These are phyloP conservation scores for Botrytis byssoidea DNA, from an alignment of 2,329 filamentous ascomycete genomes.

Conservation along the genomic window DNA sequence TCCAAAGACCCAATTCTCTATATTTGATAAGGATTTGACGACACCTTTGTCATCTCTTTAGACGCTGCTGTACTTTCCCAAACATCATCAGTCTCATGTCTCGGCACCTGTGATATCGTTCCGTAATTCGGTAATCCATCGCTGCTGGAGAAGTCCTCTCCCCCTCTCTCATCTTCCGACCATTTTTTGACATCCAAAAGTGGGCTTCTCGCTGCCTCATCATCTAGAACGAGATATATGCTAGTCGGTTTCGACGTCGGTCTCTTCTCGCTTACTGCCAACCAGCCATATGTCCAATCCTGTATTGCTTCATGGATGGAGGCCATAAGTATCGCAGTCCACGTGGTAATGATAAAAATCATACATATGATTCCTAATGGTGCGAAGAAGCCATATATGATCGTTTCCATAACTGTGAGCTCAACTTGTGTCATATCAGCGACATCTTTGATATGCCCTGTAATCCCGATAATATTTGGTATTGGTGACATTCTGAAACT, in stretches of 20 bases:
- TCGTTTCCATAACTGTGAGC: not conserved
- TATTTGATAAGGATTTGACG: not conserved
- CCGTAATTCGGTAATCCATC: not conserved
- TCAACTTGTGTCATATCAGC: not conserved
- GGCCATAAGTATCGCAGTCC: not conserved
- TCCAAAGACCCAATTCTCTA: not conserved
- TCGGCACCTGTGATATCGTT: not conserved
- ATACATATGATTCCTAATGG: not conserved
- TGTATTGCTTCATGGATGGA: not conserved
- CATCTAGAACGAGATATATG: not conserved
- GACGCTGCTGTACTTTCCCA: not conserved
- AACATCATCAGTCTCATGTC: not conserved
- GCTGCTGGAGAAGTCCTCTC: not conserved
- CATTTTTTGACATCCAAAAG: not conserved
- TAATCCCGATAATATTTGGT: not conserved
- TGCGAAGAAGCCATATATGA: not conserved
- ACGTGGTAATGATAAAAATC: not conserved
- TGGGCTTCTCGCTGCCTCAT: not conserved
- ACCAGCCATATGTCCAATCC: not conserved
- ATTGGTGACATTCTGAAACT: not conserved
- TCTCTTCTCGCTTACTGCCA: not conserved
- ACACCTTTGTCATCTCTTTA: not conserved
- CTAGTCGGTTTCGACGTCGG: not conserved
- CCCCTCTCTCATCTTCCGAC: fast-evolving
- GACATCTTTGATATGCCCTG: not conserved